phyloP scores from a whole-genome alignment of 768 basidiomycete species.

The Rhizopogon salebrosus region DNA sequence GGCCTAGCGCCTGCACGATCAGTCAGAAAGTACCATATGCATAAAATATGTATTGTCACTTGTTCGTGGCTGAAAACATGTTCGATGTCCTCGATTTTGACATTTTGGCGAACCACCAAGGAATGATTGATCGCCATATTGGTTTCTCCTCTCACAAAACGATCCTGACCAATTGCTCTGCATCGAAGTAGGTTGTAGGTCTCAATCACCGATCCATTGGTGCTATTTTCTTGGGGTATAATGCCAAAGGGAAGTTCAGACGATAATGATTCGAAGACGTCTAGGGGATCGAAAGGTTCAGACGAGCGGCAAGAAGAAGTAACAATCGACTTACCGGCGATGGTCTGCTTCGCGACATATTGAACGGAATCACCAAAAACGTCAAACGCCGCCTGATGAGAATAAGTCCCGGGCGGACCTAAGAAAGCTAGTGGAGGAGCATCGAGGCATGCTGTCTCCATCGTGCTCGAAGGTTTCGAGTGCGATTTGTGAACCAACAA shows the following conservation, averaged over 20 bases:
- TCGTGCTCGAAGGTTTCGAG: background rate
- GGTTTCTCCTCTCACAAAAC: slow-evolving; percentile 57
- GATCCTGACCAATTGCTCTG: slow-evolving; percentile 30
- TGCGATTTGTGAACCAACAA: background rate
- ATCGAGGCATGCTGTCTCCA: background rate
- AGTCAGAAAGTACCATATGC: slow-evolving; percentile 5
- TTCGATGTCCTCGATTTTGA: slow-evolving; percentile 48
- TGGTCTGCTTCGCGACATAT: slow-evolving; percentile 38
- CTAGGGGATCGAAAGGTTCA: slow-evolving; percentile 29
- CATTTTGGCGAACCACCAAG: slow-evolving; percentile 58
- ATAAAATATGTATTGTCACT: slow-evolving; percentile 31
- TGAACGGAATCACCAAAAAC: slow-evolving; percentile 39
- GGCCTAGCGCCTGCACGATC: slow-evolving; percentile 60
- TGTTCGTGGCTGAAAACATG: slow-evolving; percentile 77
- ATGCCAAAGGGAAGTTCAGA: slow-evolving; percentile 44
- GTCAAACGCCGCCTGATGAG: slow-evolving; percentile 55
- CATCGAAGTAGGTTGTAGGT: slow-evolving; percentile 62
- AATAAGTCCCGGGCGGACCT: slow-evolving; percentile 68
- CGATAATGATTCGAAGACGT: slow-evolving; percentile 52
- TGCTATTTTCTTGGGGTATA: slow-evolving; percentile 80
- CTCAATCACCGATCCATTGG: slow-evolving; percentile 68
- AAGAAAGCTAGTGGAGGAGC: slow-evolving; percentile 44
- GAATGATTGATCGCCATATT: slow-evolving; percentile 63
- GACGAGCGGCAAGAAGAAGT: background rate
- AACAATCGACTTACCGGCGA: slow-evolving; percentile 29